A percentile compares a stretch with the other conserved stretches of the same genome.
Evolutionary conservation across 768 basidiomycete genomes (phyloP).

Genomic region (Mycena alexandri): DNA sequence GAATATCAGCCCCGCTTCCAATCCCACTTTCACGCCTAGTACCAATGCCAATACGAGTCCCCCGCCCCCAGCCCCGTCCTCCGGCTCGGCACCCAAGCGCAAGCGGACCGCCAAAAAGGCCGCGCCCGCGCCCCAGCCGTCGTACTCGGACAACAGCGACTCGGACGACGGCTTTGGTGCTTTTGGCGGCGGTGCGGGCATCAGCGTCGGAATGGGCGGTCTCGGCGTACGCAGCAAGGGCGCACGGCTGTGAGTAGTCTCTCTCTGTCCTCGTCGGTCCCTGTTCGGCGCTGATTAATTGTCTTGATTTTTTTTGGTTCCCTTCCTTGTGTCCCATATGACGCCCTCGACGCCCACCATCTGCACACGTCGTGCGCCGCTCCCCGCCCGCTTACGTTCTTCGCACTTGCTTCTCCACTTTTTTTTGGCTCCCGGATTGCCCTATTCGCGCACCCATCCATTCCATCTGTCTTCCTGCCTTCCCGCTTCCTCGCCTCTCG

Average conservation of each 20-base stretch:
- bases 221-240: conserved; percentile 53
- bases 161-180: conserved; percentile 52
- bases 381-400: conserved; percentile 31
- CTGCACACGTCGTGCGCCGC: conserved; percentile 2
- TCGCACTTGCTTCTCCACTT: conserved; percentile 8
- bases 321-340: conserved; percentile 7
- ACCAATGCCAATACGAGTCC: conserved; percentile 21
- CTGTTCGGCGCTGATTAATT: conserved; percentile 43
- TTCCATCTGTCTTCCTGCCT: conserved; percentile 3
- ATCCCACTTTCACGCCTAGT: conserved; percentile 34
- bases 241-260: conserved; percentile 34
- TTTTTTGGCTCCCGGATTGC: conserved; percentile 12
- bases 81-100: conserved; percentile 37
- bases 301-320: conserved; percentile 41
- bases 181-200: conserved; percentile 48
- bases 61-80: conserved; percentile 22
- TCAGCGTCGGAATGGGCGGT: conserved; percentile 62
- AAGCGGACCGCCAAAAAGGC: conserved; percentile 47
- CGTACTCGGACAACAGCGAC: conserved; percentile 48
- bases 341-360: conserved; percentile 4
- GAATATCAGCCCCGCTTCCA: conserved; percentile 28
- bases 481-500: conserved; percentile 7
- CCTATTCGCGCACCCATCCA: conserved; percentile 2
- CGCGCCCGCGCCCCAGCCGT: conserved; percentile 34
- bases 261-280: background rate